A percentile compares a stretch with the other conserved stretches of the same genome.
Conservation (phyloP, 108 stramenopile genomes). For the Cyclotella baltica region DNA sequence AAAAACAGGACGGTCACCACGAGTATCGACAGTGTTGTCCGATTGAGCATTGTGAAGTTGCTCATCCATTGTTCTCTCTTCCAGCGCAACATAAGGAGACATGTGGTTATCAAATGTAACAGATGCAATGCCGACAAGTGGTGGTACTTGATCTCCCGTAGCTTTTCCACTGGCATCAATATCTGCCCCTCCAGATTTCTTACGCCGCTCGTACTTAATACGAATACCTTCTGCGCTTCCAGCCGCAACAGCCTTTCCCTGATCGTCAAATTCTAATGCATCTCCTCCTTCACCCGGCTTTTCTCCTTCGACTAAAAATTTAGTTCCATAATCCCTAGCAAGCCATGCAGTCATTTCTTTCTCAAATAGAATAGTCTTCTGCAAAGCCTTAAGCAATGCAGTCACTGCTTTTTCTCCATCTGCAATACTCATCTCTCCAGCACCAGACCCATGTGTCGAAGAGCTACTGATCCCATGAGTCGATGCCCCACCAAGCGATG, state of each 20-base stretch:
- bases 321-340: conserved; percentile 72
- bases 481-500: conserved; percentile 21
- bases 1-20: conserved; percentile 94
- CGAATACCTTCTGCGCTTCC: conserved; percentile 71
- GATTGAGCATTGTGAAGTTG: conserved; percentile 72
- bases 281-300: conserved; percentile 37
- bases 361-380: conserved; percentile 95
- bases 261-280: conserved; percentile 60
- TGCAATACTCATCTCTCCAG: conserved; percentile 7
- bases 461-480: conserved; percentile 24
- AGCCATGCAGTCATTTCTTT: conserved; percentile 91
- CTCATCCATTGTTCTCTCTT: conserved; percentile 93
- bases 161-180: conserved; percentile 25
- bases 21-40: conserved; percentile 88
- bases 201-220: conserved; percentile 64
- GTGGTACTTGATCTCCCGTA: conserved; percentile 60
- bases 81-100: conserved; percentile 95
- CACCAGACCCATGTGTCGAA: conserved; percentile 5
- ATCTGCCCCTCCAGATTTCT: conserved; percentile 27
- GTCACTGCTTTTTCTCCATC: conserved; percentile 87
- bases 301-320: conserved; percentile 51
- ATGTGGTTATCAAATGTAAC: conserved; percentile 96
- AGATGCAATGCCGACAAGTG: conserved; percentile 83
- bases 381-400: conserved; percentile 92
- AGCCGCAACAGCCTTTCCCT: conserved; percentile 57